Conservation (phyloP, 2,329 filamentous ascomycete species). For the Trichophyton mentagrophytes region DNA sequence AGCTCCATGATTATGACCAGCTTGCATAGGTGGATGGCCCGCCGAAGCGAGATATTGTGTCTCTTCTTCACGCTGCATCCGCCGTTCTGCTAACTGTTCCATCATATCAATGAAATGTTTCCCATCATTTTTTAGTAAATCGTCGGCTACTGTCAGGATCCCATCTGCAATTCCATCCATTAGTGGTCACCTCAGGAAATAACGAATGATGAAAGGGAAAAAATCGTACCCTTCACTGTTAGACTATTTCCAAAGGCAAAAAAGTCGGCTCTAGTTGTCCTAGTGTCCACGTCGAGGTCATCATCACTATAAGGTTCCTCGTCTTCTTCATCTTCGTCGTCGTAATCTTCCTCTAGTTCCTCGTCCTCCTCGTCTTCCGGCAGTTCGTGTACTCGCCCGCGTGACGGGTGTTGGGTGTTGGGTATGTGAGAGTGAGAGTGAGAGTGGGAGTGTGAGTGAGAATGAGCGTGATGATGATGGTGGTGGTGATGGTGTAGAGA, state of each 20-base stretch:
- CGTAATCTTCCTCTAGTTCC: constrained; percentile 37
- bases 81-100: constrained; percentile 93
- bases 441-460: too few species aligned
- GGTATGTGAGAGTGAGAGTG: constrained; percentile 31
- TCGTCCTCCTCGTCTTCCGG: constrained; percentile 42
- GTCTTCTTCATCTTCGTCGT: constrained; percentile 56
- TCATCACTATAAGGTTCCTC: constrained; percentile 56
- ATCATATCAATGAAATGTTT: constrained; percentile 99
- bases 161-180: constrained; percentile 46
- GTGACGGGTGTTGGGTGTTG: constrained; percentile 52
- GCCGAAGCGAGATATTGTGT: constrained; percentile 55
- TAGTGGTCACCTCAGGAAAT: not conserved
- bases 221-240: constrained; percentile 64
- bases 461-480: too few species aligned
- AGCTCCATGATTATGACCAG: constrained; percentile 62
- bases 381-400: constrained; percentile 54
- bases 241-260: constrained; percentile 96
- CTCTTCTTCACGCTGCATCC: constrained; percentile 94
- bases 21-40: constrained; percentile 47
- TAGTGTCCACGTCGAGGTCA: constrained; percentile 49
- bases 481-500: constrained; percentile 43
- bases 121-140: constrained; percentile 95
- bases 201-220: not conserved
- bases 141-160: constrained; percentile 96
- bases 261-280: constrained; percentile 61